These are phyloP conservation scores for Xylaria sp. DNA, from an alignment of 2,329 filamentous ascomycete species.

Conservation along the genomic window DNA sequence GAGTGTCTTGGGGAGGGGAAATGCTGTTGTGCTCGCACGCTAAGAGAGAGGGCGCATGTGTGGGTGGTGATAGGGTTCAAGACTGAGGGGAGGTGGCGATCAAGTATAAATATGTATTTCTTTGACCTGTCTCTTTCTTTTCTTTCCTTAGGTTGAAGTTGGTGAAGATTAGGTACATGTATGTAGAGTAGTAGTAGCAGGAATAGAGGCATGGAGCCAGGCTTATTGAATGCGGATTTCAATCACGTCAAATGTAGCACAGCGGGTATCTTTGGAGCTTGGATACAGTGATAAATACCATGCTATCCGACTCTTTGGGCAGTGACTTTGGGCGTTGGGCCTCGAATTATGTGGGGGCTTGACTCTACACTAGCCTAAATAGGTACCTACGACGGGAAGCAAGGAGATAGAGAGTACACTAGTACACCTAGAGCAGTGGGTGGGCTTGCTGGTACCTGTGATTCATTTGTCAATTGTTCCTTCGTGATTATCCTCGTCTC, in stretches of 20 bases:
- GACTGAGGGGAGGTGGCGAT: background rate
- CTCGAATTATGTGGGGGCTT: slow-evolving; percentile 29
- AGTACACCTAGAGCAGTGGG: too few relatives aligned
- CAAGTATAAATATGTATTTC: slow-evolving; percentile 13
- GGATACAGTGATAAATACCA: slow-evolving; percentile 28
- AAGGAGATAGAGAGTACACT: too few relatives aligned
- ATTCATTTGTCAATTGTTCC: background rate
- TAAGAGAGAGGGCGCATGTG: slow-evolving; percentile 12
- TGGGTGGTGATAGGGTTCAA: slow-evolving; percentile 8
- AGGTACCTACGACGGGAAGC: background rate
- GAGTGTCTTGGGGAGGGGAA: slow-evolving; percentile 9
- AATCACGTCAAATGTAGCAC: slow-evolving; percentile 10
- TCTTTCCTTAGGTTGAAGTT: background rate
- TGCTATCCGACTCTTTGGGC: slow-evolving; percentile 19
- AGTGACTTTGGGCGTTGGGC: slow-evolving; percentile 25
- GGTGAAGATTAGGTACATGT: background rate
- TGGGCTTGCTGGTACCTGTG: too few relatives aligned
- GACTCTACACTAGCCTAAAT: background rate
- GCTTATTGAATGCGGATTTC: slow-evolving; percentile 7
- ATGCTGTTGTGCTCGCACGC: slow-evolving; percentile 18
- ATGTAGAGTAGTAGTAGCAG: slow-evolving; percentile 19
- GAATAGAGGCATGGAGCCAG: slow-evolving; percentile 14
- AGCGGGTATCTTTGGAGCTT: slow-evolving; percentile 4
- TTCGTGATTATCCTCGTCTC: slow-evolving; percentile 2
- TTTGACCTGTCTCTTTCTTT: background rate